A percentile compares a stretch with the other conserved stretches of the same genome.
These are phyloP conservation scores for Dimocarpus longan DNA, from an alignment of 345 rosid genomes.

Conservation along the genomic window DNA sequence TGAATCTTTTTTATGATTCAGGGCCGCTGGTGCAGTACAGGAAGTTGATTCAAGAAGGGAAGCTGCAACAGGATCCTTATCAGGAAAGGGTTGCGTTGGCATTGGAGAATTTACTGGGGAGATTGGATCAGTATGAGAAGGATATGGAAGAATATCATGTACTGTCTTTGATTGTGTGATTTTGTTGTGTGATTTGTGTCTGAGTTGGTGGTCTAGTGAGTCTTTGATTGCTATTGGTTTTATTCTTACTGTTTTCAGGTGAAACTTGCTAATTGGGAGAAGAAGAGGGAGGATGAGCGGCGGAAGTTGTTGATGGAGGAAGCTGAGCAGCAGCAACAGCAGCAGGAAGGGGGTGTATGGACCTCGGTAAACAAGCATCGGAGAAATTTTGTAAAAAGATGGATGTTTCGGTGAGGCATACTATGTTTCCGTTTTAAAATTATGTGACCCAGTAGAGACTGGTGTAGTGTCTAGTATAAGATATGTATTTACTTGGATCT, in stretches of 20 bases:
- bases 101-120: conserved; percentile 63
- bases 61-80: conserved; percentile 70
- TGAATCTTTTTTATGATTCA: conserved; percentile 18
- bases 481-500: not conserved
- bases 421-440: conserved; percentile 1
- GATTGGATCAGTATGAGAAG: conserved; percentile 78
- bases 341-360: conserved; percentile 63
- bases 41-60: conserved; percentile 68
- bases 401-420: conserved; percentile 56
- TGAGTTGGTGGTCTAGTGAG: conserved; percentile 6
- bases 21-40: conserved; percentile 58
- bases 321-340: conserved; percentile 70
- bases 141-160: conserved; percentile 90
- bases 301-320: conserved; percentile 71
- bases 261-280: conserved; percentile 77
- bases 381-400: conserved; percentile 57
- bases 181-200: not conserved
- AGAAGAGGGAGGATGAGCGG: conserved; percentile 67
- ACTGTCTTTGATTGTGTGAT: conserved; percentile 13
- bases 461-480: not conserved
- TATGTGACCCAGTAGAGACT: not conserved
- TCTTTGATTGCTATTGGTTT: not conserved
- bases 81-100: conserved; percentile 78
- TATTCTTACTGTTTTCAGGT: conserved; percentile 37
- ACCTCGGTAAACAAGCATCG: conserved; percentile 54